Evolutionary conservation across 192 early-diverging fungal genomes (phyloP).

Genomic region (Spizellomyces sp.): DNA sequence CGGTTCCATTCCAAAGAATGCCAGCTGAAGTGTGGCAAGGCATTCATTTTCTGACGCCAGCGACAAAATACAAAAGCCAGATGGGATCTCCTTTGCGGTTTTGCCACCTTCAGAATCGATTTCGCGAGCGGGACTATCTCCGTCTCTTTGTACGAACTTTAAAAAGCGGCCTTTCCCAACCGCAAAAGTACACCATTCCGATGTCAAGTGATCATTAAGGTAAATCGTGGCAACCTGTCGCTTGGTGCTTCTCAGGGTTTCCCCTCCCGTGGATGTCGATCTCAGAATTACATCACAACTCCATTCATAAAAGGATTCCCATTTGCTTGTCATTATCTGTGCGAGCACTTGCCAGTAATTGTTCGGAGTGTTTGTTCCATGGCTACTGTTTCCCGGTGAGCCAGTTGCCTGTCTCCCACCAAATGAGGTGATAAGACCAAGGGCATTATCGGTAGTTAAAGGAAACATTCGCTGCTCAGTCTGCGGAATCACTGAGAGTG

Average conservation of each 20-base stretch:
- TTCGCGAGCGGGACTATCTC: neutral
- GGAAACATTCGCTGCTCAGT: conserved; percentile 31
- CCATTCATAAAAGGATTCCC: conserved; percentile 39
- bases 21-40: conserved; percentile 34
- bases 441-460: neutral
- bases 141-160: conserved; percentile 34
- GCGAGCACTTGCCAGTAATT: conserved; percentile 50
- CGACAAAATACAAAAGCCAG: conserved; percentile 46
- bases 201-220: conserved; percentile 37
- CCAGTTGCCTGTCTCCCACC: neutral
- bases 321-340: conserved; percentile 37
- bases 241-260: neutral
- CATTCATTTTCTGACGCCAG: conserved; percentile 49
- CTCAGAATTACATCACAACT: conserved; percentile 42
- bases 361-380: neutral
- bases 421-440: neutral
- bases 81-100: conserved; percentile 4
- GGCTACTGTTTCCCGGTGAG: neutral
- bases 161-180: conserved; percentile 32
- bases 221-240: conserved; percentile 43
- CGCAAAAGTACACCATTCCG: conserved; percentile 42
- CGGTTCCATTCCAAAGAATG: conserved; percentile 44
- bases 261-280: conserved; percentile 30
- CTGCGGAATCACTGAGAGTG: conserved; percentile 36
- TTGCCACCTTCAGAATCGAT: neutral